Evolutionary conservation across 179 eudicot species (phyloP).

Genomic region (Actinidia polygama): DNA sequence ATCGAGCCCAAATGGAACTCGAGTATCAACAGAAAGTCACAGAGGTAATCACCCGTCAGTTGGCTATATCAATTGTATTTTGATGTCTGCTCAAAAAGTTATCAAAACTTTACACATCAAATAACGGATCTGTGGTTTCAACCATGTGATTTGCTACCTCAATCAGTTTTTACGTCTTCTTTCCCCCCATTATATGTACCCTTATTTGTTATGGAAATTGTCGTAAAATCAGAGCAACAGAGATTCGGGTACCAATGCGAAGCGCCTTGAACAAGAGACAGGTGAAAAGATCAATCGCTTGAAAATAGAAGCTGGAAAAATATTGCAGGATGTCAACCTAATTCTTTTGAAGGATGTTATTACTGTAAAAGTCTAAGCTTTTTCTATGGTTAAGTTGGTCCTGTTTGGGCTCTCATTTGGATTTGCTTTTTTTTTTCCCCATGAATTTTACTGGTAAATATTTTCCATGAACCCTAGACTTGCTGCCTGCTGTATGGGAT

Average conservation of each 20-base stretch:
- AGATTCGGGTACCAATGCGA: slow-evolving; percentile 87
- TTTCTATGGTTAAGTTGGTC: neutral
- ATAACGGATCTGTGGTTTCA: neutral
- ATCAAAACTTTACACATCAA: too few species aligned
- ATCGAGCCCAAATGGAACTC: slow-evolving; percentile 64
- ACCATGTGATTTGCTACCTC: neutral
- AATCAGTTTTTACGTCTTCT: neutral
- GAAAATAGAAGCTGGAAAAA: slow-evolving; percentile 57
- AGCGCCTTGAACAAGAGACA: slow-evolving; percentile 79
- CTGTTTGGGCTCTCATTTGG: neutral
- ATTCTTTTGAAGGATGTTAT: slow-evolving; percentile 84
- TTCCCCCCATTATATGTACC: neutral
- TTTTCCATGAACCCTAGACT: neutral
- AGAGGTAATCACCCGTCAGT: slow-evolving; percentile 39
- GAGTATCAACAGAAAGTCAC: slow-evolving; percentile 56
- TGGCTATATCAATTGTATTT: neutral
- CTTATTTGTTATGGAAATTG: neutral
- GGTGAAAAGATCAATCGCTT: slow-evolving; percentile 63
- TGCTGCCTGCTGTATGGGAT: neutral
- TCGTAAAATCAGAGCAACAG: slow-evolving; percentile 70
- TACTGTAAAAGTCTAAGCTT: slow-evolving; percentile 42
- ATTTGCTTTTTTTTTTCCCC: neutral
- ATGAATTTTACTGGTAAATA: slow-evolving; percentile 1
- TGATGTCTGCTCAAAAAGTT: too few species aligned
- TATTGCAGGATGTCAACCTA: slow-evolving; percentile 69